A percentile compares a stretch with the other conserved stretches of the same genome.
Evolutionary conservation across 345 rosid species (phyloP).

Genomic region (Citrus sp.): DNA sequence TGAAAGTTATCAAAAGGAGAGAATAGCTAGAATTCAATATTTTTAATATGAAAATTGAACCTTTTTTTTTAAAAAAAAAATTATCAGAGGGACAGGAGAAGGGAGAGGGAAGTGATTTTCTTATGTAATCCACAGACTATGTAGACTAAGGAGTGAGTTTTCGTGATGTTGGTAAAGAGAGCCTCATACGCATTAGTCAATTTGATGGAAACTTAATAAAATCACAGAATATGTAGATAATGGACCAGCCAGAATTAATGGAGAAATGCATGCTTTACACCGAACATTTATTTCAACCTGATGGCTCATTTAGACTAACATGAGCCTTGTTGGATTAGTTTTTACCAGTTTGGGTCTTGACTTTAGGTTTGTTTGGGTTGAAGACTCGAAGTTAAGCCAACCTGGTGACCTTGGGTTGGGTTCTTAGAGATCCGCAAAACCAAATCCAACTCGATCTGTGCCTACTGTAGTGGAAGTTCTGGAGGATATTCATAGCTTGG

Average conservation of each 20-base stretch:
- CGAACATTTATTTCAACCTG: neutral
- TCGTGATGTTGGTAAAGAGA: neutral
- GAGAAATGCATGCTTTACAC: too few species aligned
- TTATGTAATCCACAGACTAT: neutral
- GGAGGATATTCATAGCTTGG: neutral
- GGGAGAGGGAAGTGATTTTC: neutral
- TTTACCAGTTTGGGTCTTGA: neutral
- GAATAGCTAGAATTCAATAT: neutral
- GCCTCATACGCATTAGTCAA: too few species aligned
- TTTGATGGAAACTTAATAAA: too few species aligned
- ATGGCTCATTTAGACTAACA: neutral
- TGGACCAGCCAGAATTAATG: too few species aligned
- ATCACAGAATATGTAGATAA: too few species aligned
- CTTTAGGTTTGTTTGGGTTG: neutral
- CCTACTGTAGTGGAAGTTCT: neutral
- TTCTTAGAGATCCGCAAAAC: neutral
- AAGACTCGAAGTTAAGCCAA: neutral
- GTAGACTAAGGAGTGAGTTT: neutral
- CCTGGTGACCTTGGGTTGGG: neutral
- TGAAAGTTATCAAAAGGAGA: neutral
- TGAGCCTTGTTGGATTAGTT: neutral
- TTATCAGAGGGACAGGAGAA: too few species aligned
- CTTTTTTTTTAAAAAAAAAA: too few species aligned
- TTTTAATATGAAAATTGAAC: neutral
- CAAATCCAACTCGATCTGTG: neutral